Base-by-base conservation (phyloP, 306 rosid genomes). In the Dryas drummondii region DNA sequence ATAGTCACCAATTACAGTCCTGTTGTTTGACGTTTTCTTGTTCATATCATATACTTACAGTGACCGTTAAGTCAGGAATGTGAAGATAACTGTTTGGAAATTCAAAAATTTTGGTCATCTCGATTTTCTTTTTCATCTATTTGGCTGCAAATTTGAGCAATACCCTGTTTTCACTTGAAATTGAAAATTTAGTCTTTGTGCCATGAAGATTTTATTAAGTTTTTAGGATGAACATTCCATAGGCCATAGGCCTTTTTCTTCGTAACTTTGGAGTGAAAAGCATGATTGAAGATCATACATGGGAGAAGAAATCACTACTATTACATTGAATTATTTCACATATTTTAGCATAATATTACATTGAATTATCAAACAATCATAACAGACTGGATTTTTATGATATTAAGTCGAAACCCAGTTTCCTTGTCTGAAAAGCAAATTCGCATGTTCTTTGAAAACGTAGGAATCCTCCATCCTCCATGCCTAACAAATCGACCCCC, bases 341-440 rank as follows among this genome's bases (percentile, higher is more conserved):
- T 11, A 66, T 1, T 15, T 64, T 5, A 9, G 32, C 32, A 44
- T 16, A 63, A 48, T 22, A 12, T 16, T 37, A 59, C 68, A 27
- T 47, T 72, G 48, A 59, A 47, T 46, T 45, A 26, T 15, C 55
- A 32, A 47, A 72, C 47, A 72, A 22, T 5, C 76, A 46, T 14
- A 57, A 57, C 14, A 19, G 46, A 16, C 56, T 14, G 68, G 68
- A 72, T 16, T 50, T 55, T 58, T 46, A 58, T 47, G n/a, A 47
- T 14, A 15, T 27, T n/a, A 27, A 27, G 58, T 9, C 46, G 17
- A 15, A 13, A 17, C 27, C 57, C 76, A 58, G 67, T 27, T 44
- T 45, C 67, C 44, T 71, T 42, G 66, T n/a, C 50, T 47, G 14
- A 19, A 9, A 62, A 15, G n/a, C 16, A 47, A 27, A 60, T 47